phyloP scores from a whole-genome alignment of 2,329 filamentous ascomycete species.

The Penicillium sp. region DNA sequence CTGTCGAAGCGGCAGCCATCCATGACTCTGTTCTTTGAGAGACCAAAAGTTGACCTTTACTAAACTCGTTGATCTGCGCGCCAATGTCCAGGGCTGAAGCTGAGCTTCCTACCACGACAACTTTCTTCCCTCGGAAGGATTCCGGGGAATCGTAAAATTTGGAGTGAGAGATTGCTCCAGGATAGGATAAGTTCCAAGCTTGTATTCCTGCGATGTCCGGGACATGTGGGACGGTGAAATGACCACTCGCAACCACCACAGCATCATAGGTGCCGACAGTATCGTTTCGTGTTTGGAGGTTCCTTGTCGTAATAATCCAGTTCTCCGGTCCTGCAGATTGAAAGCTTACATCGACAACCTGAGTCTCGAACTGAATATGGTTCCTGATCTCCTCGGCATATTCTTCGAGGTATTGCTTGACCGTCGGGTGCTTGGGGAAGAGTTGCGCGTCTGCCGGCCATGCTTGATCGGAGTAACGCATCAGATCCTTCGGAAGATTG shows the following conservation, averaged over 20 bases:
- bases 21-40: constrained; percentile 57
- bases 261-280: constrained; percentile 65
- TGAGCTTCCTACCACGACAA: constrained; percentile 80
- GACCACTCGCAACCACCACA: constrained; percentile 72
- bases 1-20: constrained; percentile 40
- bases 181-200: constrained; percentile 61
- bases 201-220: constrained; percentile 63
- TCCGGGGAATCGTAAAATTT: constrained; percentile 74
- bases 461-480: constrained; percentile 72
- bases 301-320: constrained; percentile 64
- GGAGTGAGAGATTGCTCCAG: constrained; percentile 68
- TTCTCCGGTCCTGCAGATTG: constrained; percentile 35
- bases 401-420: constrained; percentile 71
- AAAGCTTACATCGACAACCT: constrained; percentile 63
- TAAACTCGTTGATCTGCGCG: constrained; percentile 67
- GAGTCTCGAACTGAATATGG: constrained; percentile 69
- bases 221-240: constrained; percentile 70
- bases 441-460: constrained; percentile 68
- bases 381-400: constrained; percentile 70
- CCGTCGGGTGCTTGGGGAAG: constrained; percentile 71
- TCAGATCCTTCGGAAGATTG: constrained; percentile 80
- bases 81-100: constrained; percentile 85
- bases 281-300: constrained; percentile 48
- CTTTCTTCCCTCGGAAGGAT: constrained; percentile 67
- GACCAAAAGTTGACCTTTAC: constrained; percentile 64